Evolutionary conservation across 805 yeast species (phyloP).

Genomic region (Saccharomycopsis guyanensis): DNA sequence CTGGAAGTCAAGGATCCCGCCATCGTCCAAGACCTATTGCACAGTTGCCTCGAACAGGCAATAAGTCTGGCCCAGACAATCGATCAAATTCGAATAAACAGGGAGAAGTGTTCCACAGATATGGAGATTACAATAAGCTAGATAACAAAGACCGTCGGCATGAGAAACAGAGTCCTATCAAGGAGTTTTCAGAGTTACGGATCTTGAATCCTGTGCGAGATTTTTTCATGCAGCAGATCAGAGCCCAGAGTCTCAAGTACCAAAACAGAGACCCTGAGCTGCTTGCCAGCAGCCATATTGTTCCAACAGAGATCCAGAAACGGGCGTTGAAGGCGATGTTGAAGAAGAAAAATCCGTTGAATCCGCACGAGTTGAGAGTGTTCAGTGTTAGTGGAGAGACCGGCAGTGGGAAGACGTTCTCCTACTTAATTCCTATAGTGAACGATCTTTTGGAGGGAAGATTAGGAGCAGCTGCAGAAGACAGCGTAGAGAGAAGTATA

Average conservation of each 20-base stretch:
- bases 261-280: conserved; percentile 20
- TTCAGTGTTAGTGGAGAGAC: conserved; percentile 92
- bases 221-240: conserved; percentile 49
- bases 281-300: conserved; percentile 28
- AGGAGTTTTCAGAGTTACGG: conserved; percentile 52
- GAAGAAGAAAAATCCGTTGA: conserved; percentile 26
- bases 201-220: conserved; percentile 60
- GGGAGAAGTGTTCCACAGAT: conserved; percentile 2
- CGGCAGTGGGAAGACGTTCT: conserved; percentile 95
- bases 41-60: too few species aligned
- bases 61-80: too few species aligned
- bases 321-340: conserved; percentile 59
- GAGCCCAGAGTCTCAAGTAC: conserved; percentile 35
- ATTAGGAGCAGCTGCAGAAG: conserved; percentile 28
- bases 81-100: too few species aligned
- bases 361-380: conserved; percentile 38
- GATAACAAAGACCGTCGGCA: conserved; percentile 3
- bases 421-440: conserved; percentile 71
- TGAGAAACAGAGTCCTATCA: neutral
- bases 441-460: conserved; percentile 61
- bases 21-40: too few species aligned
- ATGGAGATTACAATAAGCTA: conserved; percentile 14
- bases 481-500: conserved; percentile 23
- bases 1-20: too few species aligned
- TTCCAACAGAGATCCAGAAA: conserved; percentile 77